Conservation (phyloP, 371 early-diverging fungal species). For the Syncephalastrum sp. region DNA sequence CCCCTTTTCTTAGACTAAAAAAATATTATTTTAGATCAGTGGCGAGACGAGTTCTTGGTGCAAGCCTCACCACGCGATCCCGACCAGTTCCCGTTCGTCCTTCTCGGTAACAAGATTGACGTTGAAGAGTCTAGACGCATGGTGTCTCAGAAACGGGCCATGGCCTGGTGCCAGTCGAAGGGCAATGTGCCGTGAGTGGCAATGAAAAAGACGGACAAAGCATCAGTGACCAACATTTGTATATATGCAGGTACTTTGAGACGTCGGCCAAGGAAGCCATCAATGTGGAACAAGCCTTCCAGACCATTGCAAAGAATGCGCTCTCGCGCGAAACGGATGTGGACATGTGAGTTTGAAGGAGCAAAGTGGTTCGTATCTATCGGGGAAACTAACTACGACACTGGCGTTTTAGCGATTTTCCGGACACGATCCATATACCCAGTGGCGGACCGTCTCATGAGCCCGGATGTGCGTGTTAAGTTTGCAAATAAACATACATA, state of each 20-base stretch:
- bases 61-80: conserved; percentile 87
- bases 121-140: conserved; percentile 89
- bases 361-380: conserved; percentile 40
- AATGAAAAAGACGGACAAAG: not conserved
- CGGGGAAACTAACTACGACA: conserved; percentile 83
- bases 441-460: conserved; percentile 23
- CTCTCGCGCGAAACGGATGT: conserved; percentile 90
- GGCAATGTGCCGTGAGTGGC: conserved; percentile 79
- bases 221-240: not conserved
- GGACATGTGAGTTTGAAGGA: conserved; percentile 59
- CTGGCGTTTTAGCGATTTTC: conserved; percentile 50
- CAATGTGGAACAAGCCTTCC: conserved; percentile 96
- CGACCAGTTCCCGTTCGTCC: conserved; percentile 96
- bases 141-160: conserved; percentile 92
- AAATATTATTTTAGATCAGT: conserved; percentile 48
- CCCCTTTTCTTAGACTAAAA: too few relatives aligned
- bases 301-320: conserved; percentile 92
- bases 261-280: conserved; percentile 95
- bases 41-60: conserved; percentile 96
- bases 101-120: conserved; percentile 98
- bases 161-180: conserved; percentile 94
- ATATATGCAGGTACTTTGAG: conserved; percentile 70
- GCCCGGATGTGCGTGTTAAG: conserved; percentile 37
- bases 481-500: conserved; percentile 3
- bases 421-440: conserved; percentile 34